These are phyloP conservation scores for Tolypocladium cylindrosporum DNA, from an alignment of 2,329 filamentous ascomycete species.

Conservation along the genomic window DNA sequence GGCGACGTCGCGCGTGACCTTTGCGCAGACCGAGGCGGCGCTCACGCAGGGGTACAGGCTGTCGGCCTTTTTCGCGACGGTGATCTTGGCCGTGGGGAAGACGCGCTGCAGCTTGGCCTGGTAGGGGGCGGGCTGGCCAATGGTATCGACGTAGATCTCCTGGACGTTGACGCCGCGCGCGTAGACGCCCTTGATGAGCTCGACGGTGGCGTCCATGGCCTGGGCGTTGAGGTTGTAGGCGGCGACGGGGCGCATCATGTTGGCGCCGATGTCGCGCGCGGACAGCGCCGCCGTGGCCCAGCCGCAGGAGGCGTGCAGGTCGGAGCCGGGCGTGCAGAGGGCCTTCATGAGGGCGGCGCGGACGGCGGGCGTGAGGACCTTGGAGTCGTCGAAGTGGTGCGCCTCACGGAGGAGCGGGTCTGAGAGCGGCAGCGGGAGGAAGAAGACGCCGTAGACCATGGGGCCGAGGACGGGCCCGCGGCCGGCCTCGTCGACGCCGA, in stretches of 20 bases:
- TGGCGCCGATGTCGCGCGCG: slow-evolving; percentile 69
- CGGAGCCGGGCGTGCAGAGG: slow-evolving; percentile 54
- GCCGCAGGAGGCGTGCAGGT: slow-evolving; percentile 51
- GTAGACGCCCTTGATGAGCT: slow-evolving; percentile 68
- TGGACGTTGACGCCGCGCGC: slow-evolving; percentile 69
- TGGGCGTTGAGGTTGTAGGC: slow-evolving; percentile 92
- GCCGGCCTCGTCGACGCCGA: slow-evolving; percentile 91
- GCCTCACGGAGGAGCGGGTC: slow-evolving; percentile 65
- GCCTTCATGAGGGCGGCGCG: slow-evolving; percentile 60
- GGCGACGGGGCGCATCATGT: slow-evolving; percentile 59
- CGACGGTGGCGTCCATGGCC: slow-evolving; percentile 84
- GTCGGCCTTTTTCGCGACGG: slow-evolving; percentile 85
- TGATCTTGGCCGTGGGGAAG: slow-evolving; percentile 69
- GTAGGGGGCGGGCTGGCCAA: slow-evolving; percentile 74
- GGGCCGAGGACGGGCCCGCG: slow-evolving; percentile 84
- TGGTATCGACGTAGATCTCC: slow-evolving; percentile 92
- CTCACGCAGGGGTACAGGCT: slow-evolving; percentile 87
- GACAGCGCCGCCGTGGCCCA: slow-evolving; percentile 79
- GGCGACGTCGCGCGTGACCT: slow-evolving; percentile 87
- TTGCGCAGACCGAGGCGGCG: slow-evolving; percentile 88
- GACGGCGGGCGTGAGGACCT: slow-evolving; percentile 73
- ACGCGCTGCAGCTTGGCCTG: slow-evolving; percentile 74
- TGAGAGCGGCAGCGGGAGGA: slow-evolving; percentile 62
- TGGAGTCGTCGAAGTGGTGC: slow-evolving; percentile 91
- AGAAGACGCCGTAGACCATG: slow-evolving; percentile 64